phyloP scores from a whole-genome alignment of 345 rosid genomes.

The Hypericum androsaemum region DNA sequence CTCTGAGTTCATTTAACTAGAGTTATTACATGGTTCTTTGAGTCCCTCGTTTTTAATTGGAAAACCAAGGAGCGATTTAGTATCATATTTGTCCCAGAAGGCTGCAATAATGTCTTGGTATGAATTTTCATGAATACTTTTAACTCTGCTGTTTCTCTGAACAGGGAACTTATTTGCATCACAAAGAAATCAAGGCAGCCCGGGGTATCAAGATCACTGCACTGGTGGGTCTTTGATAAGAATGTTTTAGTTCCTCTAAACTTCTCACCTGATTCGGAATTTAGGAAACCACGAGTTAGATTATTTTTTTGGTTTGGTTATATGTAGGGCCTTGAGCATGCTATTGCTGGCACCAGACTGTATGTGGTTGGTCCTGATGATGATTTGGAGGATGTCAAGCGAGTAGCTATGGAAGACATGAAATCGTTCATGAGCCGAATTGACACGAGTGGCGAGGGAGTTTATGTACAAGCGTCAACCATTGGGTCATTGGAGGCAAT shows the following conservation, averaged over 20 bases:
- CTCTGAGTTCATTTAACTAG: background rate
- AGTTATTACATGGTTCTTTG: no score
- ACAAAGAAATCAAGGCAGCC: conserved; percentile 87
- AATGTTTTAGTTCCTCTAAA: background rate
- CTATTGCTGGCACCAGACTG: conserved; percentile 88
- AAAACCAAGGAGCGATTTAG: no score
- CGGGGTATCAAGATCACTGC: conserved; percentile 90
- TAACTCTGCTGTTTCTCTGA: conserved; percentile 18
- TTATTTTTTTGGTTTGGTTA: conserved; percentile 10
- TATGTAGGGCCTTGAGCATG: conserved; percentile 80
- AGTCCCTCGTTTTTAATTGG: no score
- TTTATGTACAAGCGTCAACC: conserved; percentile 91
- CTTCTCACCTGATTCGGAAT: background rate
- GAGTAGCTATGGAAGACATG: conserved; percentile 75
- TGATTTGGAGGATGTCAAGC: conserved; percentile 62
- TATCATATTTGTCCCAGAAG: no score
- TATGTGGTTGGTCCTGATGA: conserved; percentile 76
- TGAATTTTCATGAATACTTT: background rate
- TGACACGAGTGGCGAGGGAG: conserved; percentile 89
- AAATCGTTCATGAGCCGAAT: conserved; percentile 33
- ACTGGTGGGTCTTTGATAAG: conserved; percentile 41
- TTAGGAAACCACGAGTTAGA: background rate
- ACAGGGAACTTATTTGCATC: conserved; percentile 83
- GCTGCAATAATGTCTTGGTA: background rate
- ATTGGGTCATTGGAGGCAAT: conserved; percentile 92